Base-by-base conservation (phyloP, 2,329 filamentous ascomycete species). In the Calonectria leucothoes region DNA sequence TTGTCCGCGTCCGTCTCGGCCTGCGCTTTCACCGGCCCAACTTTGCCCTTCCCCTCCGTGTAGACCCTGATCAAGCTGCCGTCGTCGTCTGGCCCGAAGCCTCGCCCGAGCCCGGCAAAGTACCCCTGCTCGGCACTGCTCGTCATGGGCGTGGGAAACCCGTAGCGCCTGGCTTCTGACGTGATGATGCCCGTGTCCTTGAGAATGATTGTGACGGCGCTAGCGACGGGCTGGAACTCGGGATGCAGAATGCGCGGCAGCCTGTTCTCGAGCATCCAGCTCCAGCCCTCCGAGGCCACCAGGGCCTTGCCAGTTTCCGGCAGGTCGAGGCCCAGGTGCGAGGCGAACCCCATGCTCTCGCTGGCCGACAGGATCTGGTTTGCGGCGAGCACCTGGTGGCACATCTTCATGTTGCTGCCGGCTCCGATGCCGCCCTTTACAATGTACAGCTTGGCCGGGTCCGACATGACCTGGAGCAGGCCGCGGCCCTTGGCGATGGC, bases 161-260 rank as follows among this genome's bases (percentile, higher is more conserved):
- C 85, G 68, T 86, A 83, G 51, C 89, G 85, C 25, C 91, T 86
- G 1, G 92, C 91, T 71, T 91, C 91, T 31, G 90, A 89, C 2
- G 92, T 94, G 81, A 94, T 93, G 82, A 94, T 94, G 64, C 89
- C 88, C 80, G 86, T 85, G 81, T 92, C 91, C 83, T 92, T 92
- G 42, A 90, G 76, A 74, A 92, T 92, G 75, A 92, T 92, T 35
- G 87, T 88, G 63, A 91, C 79, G 3, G 91, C 91, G 79, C 90
- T 92, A 20, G 89, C 89, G 42, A 91, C 82, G 0, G 91, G 90
- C 74, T 87, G 84, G 82, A 87, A 89, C 51, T 88, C 83, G 35
- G 87, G 85, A 35, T 87, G 84, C 45, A 92, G 78, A 82, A 92
- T 90, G 52, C 91, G 85, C 29, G 89, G 89, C 0, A 88, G 83